Conservation (phyloP, 176 grass and related monocot genomes). For the Triticum aestivum region DNA sequence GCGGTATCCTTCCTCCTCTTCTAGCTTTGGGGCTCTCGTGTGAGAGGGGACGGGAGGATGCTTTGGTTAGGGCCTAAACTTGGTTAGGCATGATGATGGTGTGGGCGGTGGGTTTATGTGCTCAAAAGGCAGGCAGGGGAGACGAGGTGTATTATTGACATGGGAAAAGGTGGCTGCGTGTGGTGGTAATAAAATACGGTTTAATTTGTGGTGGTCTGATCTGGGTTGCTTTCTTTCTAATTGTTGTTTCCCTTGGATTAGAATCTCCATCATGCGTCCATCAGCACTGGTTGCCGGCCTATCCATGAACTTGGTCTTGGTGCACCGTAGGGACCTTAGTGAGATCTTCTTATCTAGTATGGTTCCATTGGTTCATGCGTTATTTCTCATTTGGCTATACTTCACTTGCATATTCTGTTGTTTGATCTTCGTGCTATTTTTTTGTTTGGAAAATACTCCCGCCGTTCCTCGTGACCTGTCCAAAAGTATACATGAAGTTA, state of each 20-base stretch:
- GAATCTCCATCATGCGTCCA: conserved; percentile 84
- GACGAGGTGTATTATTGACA: conserved; percentile 49
- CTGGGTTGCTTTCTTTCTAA: conserved; percentile 67
- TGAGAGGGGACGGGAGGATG: neutral
- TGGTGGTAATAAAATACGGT: conserved; percentile 60
- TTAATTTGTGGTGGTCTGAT: conserved; percentile 65
- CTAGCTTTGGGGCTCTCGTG: conserved; percentile 28
- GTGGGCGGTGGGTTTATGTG: conserved; percentile 59
- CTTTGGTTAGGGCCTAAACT: conserved; percentile 54
- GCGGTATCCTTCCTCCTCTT: neutral
- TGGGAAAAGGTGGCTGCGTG: conserved; percentile 41
- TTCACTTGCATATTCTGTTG: neutral
- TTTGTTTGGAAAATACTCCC: neutral
- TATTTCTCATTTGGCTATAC: neutral
- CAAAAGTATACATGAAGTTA: too few species aligned
- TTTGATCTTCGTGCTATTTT: neutral
- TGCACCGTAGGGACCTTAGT: conserved; percentile 28
- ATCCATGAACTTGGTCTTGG: conserved; percentile 42
- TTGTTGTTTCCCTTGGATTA: conserved; percentile 87
- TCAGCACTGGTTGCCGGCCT: conserved; percentile 11
- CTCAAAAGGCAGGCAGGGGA: conserved; percentile 42
- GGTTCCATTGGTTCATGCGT: neutral
- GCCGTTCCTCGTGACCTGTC: neutral
- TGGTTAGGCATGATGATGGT: conserved; percentile 46
- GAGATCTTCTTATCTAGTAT: neutral